phyloP scores from a whole-genome alignment of 768 basidiomycete species.

The Tricholoma matsutake region DNA sequence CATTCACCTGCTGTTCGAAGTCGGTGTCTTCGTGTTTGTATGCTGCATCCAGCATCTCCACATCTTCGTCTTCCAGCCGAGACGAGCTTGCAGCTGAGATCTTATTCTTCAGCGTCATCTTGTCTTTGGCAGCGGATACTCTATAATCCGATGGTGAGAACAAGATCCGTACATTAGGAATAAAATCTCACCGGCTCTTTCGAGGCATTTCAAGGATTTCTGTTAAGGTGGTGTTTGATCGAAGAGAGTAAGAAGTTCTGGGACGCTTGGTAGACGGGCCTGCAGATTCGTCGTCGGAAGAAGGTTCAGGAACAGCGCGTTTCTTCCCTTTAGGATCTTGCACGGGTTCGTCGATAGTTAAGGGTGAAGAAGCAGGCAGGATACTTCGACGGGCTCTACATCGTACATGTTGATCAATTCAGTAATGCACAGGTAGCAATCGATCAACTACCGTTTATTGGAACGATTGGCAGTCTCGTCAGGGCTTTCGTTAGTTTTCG shows the following conservation, averaged over 20 bases:
- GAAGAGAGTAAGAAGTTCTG: slow-evolving; percentile 64
- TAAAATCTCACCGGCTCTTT: slow-evolving; percentile 54
- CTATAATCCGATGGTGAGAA: slow-evolving; percentile 9
- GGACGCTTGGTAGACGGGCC: slow-evolving; percentile 61
- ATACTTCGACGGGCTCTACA: slow-evolving; percentile 61
- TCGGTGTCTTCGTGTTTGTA: slow-evolving; percentile 49
- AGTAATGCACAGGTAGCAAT: slow-evolving; percentile 24
- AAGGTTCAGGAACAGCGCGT: slow-evolving; percentile 72
- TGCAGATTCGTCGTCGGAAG: slow-evolving; percentile 56
- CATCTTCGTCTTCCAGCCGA: slow-evolving; percentile 63
- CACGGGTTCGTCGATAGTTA: slow-evolving; percentile 73
- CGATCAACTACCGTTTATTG: slow-evolving; percentile 59
- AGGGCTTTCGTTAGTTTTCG: slow-evolving; percentile 58
- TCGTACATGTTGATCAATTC: slow-evolving; percentile 23
- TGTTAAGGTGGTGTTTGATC: slow-evolving; percentile 50
- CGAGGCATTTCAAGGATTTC: slow-evolving; percentile 63
- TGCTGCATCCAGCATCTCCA: slow-evolving; percentile 73
- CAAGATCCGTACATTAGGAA: slow-evolving; percentile 8
- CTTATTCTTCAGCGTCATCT: slow-evolving; percentile 59
- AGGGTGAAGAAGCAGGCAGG: slow-evolving; percentile 35
- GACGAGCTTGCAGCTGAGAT: slow-evolving; percentile 63
- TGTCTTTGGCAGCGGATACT: slow-evolving; percentile 53
- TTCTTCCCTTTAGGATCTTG: slow-evolving; percentile 90
- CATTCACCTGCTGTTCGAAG: slow-evolving; percentile 42
- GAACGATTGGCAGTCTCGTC: slow-evolving; percentile 49